Base-by-base conservation (phyloP, 2,329 filamentous ascomycete genomes). In the Cladosporium sp. region DNA sequence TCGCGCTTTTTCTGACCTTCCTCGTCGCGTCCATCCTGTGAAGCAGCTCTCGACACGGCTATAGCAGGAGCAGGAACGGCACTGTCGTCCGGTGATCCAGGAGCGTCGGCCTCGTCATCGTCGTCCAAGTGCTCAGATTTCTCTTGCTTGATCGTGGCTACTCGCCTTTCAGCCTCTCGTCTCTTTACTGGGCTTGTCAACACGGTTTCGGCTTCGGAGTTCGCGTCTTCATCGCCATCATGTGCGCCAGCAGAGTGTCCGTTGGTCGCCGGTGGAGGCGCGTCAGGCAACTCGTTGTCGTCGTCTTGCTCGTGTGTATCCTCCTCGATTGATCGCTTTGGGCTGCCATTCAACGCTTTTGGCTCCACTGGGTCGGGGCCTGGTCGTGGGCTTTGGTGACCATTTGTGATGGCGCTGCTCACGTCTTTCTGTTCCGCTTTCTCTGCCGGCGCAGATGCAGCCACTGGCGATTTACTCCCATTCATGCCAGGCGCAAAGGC, bases 131-230 rank as follows among this genome's bases (percentile, higher is more conserved):
- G 61, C 15, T 64, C 61, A 10, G 61, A 26, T 26, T 44, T 64
- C 15, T 64, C 61, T 47, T 64, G 61, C 30, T 64, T 64, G 51
- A 64, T 58, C 5, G 51, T 59, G 30, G 55, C 38, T 28, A 57
- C 65, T n/a, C 59, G 78, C 68, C 75, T 77, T 68, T 75, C 69
- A 28, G 77, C 75, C 64, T 76, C 75, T 57, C 75, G 71, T 64
- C 76, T 75, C 71, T 82, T 78, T 68, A 80, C 77, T 36, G 79
- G 76, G 34, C 76, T 79, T 59, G 82, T 76, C 44, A 83, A 80
- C 66, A 83, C 78, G 36, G 82, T 84, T 74, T 84, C 82, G 61
- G 82, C 82, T 73, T 84, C 82, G 18, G 81, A 83, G 69, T 82
- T 80, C 69, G 78, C 78, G 63, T 77, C 75, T 38, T 75, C 78